Conservation (phyloP, 441 rosid genomes). For the Croton setiger region DNA sequence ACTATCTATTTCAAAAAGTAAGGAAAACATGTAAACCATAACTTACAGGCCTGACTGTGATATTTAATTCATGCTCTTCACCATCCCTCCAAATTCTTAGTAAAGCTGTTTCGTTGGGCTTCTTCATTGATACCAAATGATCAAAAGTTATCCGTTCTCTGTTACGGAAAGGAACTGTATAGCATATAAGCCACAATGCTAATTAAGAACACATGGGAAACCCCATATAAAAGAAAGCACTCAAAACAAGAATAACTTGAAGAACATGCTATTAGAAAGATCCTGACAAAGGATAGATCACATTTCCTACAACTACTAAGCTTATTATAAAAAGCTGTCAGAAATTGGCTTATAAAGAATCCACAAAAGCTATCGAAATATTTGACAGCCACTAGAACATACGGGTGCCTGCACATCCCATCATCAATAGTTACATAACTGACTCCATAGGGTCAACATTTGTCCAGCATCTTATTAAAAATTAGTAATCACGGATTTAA, state of each 20-base stretch:
- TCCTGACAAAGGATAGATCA: not conserved
- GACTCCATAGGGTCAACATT: no score
- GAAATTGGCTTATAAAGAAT: not conserved
- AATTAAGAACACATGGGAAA: conserved; percentile 24
- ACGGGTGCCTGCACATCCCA: not conserved
- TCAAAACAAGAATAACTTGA: not conserved
- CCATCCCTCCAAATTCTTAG: conserved; percentile 65
- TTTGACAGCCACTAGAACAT: not conserved
- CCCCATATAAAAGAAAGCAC: not conserved
- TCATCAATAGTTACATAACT: conserved; percentile 1
- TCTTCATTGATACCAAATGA: conserved; percentile 89
- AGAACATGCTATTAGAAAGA: not conserved
- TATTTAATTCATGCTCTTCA: conserved; percentile 47
- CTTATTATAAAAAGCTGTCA: not conserved
- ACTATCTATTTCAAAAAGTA: not conserved
- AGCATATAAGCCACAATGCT: conserved; percentile 10
- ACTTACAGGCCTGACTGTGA: conserved; percentile 68
- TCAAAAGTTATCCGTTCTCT: conserved; percentile 85
- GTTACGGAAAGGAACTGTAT: conserved; percentile 78
- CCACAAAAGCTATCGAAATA: not conserved
- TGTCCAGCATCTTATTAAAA: no score
- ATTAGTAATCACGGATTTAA: no score
- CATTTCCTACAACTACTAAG: not conserved
- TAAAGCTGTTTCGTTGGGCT: conserved; percentile 61
- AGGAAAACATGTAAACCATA: conserved; percentile 19